Evolutionary conservation across 768 basidiomycete genomes (phyloP).

Genomic region (Boletus rex-veris): DNA sequence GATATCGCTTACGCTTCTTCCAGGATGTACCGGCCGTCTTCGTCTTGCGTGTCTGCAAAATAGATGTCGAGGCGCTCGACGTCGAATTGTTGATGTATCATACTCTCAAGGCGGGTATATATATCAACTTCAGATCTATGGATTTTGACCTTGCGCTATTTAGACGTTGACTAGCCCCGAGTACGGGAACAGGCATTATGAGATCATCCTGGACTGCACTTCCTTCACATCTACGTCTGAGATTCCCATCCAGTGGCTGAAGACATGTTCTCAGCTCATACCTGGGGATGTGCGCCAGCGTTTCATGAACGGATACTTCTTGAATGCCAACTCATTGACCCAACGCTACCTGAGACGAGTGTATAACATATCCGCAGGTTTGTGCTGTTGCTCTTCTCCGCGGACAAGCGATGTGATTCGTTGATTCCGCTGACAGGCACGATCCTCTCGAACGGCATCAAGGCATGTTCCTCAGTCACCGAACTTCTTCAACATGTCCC

Average conservation of each 20-base stretch:
- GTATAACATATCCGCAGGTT: constrained; percentile 64
- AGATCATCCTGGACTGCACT: constrained; percentile 81
- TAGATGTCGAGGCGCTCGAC: constrained; percentile 78
- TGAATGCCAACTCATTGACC: constrained; percentile 70
- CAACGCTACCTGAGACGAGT: constrained; percentile 73
- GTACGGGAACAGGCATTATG: constrained; percentile 52
- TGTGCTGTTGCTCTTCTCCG: constrained; percentile 8
- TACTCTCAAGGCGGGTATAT: constrained; percentile 60
- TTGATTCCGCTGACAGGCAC: constrained; percentile 37
- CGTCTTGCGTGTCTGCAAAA: constrained; percentile 59
- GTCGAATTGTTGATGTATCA: constrained; percentile 75
- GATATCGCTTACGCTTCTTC: background rate
- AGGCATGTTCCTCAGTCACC: constrained; percentile 58
- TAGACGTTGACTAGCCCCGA: constrained; percentile 51
- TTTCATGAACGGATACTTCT: constrained; percentile 59
- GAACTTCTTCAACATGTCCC: constrained; percentile 60
- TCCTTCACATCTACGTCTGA: constrained; percentile 72
- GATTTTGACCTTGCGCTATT: background rate
- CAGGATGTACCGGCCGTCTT: constrained; percentile 51
- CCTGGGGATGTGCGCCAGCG: constrained; percentile 64
- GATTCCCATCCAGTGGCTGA: constrained; percentile 78
- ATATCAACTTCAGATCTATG: background rate
- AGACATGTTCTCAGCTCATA: constrained; percentile 71
- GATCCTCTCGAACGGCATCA: constrained; percentile 49
- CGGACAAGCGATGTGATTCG: background rate